Percentiles rank a stretch among this genome's conserved stretches.
Evolutionary conservation across 805 yeast genomes (phyloP).

Genomic region (Yarrowia yakushimensis): DNA sequence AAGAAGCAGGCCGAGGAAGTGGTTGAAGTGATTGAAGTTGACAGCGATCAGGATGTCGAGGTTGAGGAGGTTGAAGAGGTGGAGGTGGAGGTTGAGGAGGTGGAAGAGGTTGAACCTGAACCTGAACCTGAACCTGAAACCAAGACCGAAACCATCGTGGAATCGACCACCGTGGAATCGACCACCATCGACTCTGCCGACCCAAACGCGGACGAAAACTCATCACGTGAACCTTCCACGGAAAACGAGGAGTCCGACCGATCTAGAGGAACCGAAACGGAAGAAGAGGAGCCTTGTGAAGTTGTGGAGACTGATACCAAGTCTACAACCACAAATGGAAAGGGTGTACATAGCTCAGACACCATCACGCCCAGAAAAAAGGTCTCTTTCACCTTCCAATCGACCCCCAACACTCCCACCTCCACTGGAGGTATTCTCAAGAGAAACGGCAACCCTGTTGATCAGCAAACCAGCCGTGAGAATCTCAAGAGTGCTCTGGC

Average conservation of each 20-base stretch:
- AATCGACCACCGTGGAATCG: too few relatives aligned
- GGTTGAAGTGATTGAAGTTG: background rate
- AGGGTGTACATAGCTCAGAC: background rate
- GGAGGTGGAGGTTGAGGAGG: background rate
- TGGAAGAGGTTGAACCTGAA: too few relatives aligned
- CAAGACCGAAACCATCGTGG: background rate
- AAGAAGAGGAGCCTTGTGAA: background rate
- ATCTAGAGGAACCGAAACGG: background rate
- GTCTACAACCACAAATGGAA: background rate
- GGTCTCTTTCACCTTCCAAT: constrained; percentile 7
- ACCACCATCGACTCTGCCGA: too few relatives aligned
- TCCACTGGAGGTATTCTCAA: constrained; percentile 21
- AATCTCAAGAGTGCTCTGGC: background rate
- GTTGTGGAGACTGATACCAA: background rate
- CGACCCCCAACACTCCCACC: background rate
- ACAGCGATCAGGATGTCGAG: background rate
- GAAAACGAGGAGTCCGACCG: background rate
- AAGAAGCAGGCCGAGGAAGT: background rate
- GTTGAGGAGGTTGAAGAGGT: background rate
- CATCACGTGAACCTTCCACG: background rate
- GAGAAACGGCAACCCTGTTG: background rate
- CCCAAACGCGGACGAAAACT: background rate
- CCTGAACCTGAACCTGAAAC: background rate
- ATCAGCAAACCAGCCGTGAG: background rate
- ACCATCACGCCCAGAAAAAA: background rate